Evolutionary conservation across 768 basidiomycete species (phyloP).

Genomic region (Hericium coralloides): DNA sequence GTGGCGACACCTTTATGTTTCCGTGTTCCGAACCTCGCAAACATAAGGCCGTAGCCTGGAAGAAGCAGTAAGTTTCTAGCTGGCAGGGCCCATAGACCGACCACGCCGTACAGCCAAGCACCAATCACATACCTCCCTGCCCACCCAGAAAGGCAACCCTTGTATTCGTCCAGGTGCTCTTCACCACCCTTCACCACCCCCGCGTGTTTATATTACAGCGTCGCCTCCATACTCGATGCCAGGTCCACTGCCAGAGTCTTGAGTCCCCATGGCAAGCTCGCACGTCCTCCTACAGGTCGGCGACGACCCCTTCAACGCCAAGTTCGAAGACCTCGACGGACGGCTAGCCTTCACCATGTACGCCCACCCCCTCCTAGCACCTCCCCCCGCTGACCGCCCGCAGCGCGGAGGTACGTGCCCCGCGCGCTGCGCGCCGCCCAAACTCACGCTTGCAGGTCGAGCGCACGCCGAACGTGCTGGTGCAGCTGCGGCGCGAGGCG

Average conservation of each 20-base stretch:
- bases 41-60: too few relatives aligned
- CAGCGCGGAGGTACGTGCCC: not conserved
- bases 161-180: slow-evolving; percentile 7
- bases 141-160: slow-evolving; percentile 11
- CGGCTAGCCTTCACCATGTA: slow-evolving; percentile 63
- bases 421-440: slow-evolving; percentile 2
- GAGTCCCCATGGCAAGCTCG: slow-evolving; percentile 23
- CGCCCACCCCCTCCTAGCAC: slow-evolving; percentile 17
- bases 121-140: not conserved
- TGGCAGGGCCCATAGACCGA: too few relatives aligned
- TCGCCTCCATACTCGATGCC: not conserved
- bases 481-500: slow-evolving; percentile 55
- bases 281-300: slow-evolving; percentile 57
- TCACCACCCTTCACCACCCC: not conserved
- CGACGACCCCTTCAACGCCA: slow-evolving; percentile 50
- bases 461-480: slow-evolving; percentile 48
- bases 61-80: too few relatives aligned
- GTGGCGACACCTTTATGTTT: too few relatives aligned
- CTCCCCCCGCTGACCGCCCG: not conserved
- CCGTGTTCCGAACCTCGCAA: too few relatives aligned
- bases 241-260: not conserved
- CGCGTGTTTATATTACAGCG: slow-evolving; percentile 1
- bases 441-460: slow-evolving; percentile 33
- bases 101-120: not conserved
- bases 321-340: slow-evolving; percentile 56